Evolutionary conservation across 2,329 filamentous ascomycete genomes (phyloP).

Genomic region (Cladobotryum mycophilum): DNA sequence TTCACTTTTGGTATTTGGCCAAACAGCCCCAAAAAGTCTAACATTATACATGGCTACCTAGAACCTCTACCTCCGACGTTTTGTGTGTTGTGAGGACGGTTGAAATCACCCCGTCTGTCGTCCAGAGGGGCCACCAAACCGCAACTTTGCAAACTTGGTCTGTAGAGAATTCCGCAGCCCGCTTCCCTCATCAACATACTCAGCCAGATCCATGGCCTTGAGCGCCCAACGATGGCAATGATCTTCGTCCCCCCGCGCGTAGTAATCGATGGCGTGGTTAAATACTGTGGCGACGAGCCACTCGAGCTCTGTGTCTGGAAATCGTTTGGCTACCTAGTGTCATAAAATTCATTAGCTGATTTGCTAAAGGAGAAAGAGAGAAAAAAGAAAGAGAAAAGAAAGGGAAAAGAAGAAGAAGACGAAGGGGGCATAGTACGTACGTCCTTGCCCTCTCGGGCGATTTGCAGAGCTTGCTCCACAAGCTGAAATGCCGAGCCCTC

Average conservation of each 20-base stretch:
- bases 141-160: slow-evolving; percentile 37
- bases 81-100: too few relatives aligned
- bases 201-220: slow-evolving; percentile 56
- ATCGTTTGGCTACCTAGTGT: slow-evolving; percentile 39
- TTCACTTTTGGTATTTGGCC: too few relatives aligned
- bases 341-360: not conserved
- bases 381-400: not conserved
- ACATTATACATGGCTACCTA: too few relatives aligned
- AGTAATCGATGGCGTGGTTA: slow-evolving; percentile 66
- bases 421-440: slow-evolving; percentile 26
- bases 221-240: slow-evolving; percentile 56
- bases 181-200: slow-evolving; percentile 49
- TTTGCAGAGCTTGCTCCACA: slow-evolving; percentile 54
- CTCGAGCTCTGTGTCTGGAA: slow-evolving; percentile 63
- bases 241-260: slow-evolving; percentile 47
- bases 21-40: too few relatives aligned
- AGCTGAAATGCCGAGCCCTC: slow-evolving; percentile 52
- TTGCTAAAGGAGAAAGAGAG: slow-evolving; percentile 9
- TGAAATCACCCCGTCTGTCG: too few relatives aligned
- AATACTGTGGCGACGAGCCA: slow-evolving; percentile 67
- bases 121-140: slow-evolving; percentile 13
- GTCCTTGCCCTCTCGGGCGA: slow-evolving; percentile 44
- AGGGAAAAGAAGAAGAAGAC: not conserved
- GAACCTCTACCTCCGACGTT: too few relatives aligned
- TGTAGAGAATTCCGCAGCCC: slow-evolving; percentile 39